Evolutionary conservation across 176 grass and related monocot genomes (phyloP), one percentile per base, ranked within the genome.

Genomic region (Oryza australiensis): DNA sequence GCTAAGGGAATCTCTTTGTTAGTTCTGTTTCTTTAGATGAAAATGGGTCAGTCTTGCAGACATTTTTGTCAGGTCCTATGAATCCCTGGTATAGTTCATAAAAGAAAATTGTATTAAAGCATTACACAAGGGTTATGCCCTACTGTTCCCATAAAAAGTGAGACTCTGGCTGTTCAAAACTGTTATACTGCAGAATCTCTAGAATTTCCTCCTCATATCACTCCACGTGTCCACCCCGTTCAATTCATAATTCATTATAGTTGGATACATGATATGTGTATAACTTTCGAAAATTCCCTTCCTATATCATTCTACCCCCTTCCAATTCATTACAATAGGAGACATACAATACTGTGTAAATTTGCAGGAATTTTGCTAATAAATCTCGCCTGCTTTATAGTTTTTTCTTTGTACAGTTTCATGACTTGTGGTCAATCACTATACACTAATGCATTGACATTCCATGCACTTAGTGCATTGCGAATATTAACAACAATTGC

Each of bases 381-480:
- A 23, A 1, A 60, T 60, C 55, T 60, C 0, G 0, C 55, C 0
- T 64, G 71, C 68, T 49, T 72, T 46, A n/a, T 64, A 41, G 51
- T 62, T 27, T 78, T 46, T 66, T 60, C 53, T 57, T 57, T 9
- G 35, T 79, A 41, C 51, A 60, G 63, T 53, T 85, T 68, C 78
- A 71, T 68, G 14, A 66, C 5, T 82, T 66, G 14, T 35, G 3
- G 16, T 81, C 26, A 81, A 84, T 28, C 0, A 5, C 34, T 75
- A 75, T 37, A 38, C 38, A 64, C 62, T 28, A 35, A 1, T 73
- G 41, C n/a, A 34, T 49, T n/a, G 15, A 9, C 11, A 13, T 41
- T 79, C 32, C 27, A 55, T 51, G 27, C 40, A 15, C 38, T 72
- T 34, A 42, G 51, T 40, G 29, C 64, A 63, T 37, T 84, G 27